These are phyloP conservation scores for Cyclotella cryptica DNA, from an alignment of 108 stramenopile genomes.

Conservation along the genomic window DNA sequence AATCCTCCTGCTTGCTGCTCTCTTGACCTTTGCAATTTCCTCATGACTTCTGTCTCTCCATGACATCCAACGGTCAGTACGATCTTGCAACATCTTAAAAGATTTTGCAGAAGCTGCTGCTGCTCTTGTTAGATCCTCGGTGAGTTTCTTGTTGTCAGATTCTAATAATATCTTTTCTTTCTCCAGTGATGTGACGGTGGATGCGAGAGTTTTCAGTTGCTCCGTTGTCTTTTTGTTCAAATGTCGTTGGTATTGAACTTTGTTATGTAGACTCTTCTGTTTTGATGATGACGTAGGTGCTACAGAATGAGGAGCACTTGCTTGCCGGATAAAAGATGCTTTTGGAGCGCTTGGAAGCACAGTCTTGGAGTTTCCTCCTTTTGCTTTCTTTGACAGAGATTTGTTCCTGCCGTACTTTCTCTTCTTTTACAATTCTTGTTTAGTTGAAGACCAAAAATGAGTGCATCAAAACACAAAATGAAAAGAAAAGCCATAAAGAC, in stretches of 20 bases:
- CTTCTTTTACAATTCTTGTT: constrained; percentile 4
- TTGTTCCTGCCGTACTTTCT: constrained; percentile 2
- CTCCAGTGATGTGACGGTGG: too few relatives aligned
- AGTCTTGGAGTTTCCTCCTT: background rate
- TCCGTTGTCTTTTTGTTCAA: background rate
- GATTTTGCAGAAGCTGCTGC: background rate
- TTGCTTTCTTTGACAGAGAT: background rate
- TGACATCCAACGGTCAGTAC: too few relatives aligned
- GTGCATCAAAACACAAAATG: too few relatives aligned
- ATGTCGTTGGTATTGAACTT: too few relatives aligned
- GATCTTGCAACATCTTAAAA: background rate
- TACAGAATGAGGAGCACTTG: too few relatives aligned
- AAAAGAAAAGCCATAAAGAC: too few relatives aligned
- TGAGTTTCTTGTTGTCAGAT: too few relatives aligned
- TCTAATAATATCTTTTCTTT: too few relatives aligned
- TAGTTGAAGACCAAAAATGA: too few relatives aligned
- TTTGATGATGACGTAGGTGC: background rate
- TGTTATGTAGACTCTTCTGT: background rate
- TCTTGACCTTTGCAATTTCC: background rate
- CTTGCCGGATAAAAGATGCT: background rate
- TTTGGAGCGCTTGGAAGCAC: background rate
- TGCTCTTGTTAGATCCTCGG: background rate
- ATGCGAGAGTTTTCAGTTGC: too few relatives aligned
- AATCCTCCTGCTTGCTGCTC: background rate
- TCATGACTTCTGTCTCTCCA: background rate